Conservation (phyloP, 2,329 filamentous ascomycete genomes). For the Fusarium tuaranense region DNA sequence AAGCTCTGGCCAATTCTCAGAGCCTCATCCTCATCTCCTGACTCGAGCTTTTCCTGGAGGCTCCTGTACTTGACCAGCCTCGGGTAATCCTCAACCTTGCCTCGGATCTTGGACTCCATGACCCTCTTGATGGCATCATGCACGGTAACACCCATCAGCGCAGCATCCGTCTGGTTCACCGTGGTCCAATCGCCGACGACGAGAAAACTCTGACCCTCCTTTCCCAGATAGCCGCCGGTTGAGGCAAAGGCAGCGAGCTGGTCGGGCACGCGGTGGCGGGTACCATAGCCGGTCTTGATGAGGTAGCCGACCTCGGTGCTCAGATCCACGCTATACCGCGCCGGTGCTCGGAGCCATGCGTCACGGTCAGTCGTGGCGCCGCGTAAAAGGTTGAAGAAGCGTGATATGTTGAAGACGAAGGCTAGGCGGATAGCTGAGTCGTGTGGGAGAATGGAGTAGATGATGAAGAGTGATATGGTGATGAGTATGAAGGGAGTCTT, state of each 20-base stretch:
- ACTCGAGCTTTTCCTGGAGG: slow-evolving; percentile 53
- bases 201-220: slow-evolving; percentile 57
- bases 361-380: slow-evolving; percentile 49
- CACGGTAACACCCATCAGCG: slow-evolving; percentile 50
- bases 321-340: slow-evolving; percentile 58
- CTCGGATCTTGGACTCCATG: slow-evolving; percentile 47
- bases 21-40: slow-evolving; percentile 54
- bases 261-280: slow-evolving; percentile 59
- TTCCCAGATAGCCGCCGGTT: slow-evolving; percentile 48
- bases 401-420: slow-evolving; percentile 49
- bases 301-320: slow-evolving; percentile 62
- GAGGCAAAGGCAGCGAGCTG: slow-evolving; percentile 58
- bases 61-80: slow-evolving; percentile 56
- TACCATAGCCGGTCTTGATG: slow-evolving; percentile 69
- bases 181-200: slow-evolving; percentile 64
- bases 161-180: slow-evolving; percentile 47
- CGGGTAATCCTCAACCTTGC: slow-evolving; percentile 44
- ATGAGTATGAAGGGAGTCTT: slow-evolving; percentile 36
- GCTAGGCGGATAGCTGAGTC: slow-evolving; percentile 50
- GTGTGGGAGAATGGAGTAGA: slow-evolving; percentile 48
- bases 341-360: slow-evolving; percentile 54
- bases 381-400: slow-evolving; percentile 48
- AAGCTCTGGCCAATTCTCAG: slow-evolving; percentile 51
- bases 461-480: slow-evolving; percentile 41
- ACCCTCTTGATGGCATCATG: slow-evolving; percentile 57